Conservation (phyloP, 1,284 basidiomycete species). For the Lentinula novae-zelandiae region DNA sequence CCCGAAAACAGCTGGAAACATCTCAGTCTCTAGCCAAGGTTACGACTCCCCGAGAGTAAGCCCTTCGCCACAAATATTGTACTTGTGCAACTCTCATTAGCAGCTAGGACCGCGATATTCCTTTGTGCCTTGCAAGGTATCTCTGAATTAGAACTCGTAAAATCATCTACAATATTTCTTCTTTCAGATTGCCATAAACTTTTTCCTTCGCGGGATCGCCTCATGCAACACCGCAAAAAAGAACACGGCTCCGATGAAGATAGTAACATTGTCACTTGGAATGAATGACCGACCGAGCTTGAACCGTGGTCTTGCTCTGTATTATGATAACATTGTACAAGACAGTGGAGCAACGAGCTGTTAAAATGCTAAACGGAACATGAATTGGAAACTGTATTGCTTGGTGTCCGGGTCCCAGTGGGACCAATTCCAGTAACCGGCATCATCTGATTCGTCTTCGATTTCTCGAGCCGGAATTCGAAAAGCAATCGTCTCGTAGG, state of each 20-base stretch:
- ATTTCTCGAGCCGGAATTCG: conserved; percentile 97
- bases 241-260: conserved; percentile 64
- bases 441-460: conserved; percentile 89
- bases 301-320: not conserved
- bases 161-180: not conserved
- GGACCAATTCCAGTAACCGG: conserved; percentile 91
- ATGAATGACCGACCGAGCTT: conserved; percentile 27
- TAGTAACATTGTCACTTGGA: conserved; percentile 70
- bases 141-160: not conserved
- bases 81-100: not conserved
- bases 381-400: conserved; percentile 93
- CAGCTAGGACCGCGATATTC: conserved; percentile 58
- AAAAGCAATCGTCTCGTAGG: conserved; percentile 98
- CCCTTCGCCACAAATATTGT: conserved; percentile 10
- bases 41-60: conserved; percentile 51
- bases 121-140: conserved; percentile 56
- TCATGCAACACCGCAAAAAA: conserved; percentile 68
- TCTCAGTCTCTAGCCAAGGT: conserved; percentile 42
- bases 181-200: conserved; percentile 62
- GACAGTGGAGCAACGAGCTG: conserved; percentile 2
- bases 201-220: conserved; percentile 64
- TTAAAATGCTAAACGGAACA: conserved; percentile 72
- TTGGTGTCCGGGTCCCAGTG: conserved; percentile 97
- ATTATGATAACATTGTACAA: not conserved
- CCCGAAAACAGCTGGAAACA: conserved; percentile 41